These are phyloP conservation scores for Colletotrichum zoysiae DNA, from an alignment of 2,329 filamentous ascomycete species.

Conservation along the genomic window DNA sequence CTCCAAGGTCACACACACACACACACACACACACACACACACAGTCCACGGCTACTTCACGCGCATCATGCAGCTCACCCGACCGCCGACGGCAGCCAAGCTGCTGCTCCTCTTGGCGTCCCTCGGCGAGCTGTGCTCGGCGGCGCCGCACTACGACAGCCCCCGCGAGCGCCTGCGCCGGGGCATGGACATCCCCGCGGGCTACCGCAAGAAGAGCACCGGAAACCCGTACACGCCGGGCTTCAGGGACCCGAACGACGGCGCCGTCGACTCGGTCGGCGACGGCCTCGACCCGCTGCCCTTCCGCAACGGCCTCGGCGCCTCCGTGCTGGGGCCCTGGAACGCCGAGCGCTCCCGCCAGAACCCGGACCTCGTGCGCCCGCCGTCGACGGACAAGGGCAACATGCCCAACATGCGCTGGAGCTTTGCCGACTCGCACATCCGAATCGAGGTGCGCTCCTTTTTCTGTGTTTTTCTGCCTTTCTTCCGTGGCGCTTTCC, in stretches of 20 bases:
- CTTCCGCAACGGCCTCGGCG: conserved; percentile 72
- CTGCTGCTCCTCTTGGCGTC: conserved; percentile 37
- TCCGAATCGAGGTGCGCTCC: conserved; percentile 67
- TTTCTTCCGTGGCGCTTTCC: no score
- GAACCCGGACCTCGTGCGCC: conserved; percentile 78
- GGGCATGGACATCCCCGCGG: conserved; percentile 60
- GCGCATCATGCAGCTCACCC: conserved; percentile 39
- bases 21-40: neutral
- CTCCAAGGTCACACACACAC: neutral
- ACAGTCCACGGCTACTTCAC: conserved; percentile 2
- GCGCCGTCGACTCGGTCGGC: conserved; percentile 70
- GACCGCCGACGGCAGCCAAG: conserved; percentile 35
- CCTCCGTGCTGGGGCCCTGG: conserved; percentile 76
- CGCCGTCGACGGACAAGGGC: conserved; percentile 80
- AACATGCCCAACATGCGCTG: conserved; percentile 79
- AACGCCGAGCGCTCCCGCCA: conserved; percentile 76
- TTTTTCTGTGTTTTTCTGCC: no score
- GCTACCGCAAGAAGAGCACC: conserved; percentile 53
- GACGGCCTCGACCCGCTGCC: conserved; percentile 74
- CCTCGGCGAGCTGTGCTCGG: conserved; percentile 31
- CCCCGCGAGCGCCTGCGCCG: conserved; percentile 67
- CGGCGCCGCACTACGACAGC: conserved; percentile 57
- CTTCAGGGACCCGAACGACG: conserved; percentile 72
- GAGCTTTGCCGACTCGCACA: conserved; percentile 75
- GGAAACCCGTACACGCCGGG: conserved; percentile 69